A percentile compares a stretch with the other conserved stretches of the same genome.
Evolutionary conservation across 164 flowering plant species (phyloP).

Genomic region (Magnolia changhungtana): DNA sequence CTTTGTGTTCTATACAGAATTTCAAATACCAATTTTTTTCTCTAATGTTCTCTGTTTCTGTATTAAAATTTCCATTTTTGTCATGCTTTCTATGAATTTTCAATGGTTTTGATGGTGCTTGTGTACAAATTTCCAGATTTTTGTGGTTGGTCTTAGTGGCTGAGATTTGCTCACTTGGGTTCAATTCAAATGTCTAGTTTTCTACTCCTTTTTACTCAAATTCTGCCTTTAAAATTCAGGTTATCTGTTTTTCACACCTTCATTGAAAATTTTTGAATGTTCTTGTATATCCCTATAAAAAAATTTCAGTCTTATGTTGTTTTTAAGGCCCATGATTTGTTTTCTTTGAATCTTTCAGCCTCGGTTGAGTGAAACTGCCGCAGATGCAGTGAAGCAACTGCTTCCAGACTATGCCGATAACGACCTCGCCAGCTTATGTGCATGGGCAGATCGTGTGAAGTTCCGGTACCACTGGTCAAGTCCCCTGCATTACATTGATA

Average conservation of each 20-base stretch:
- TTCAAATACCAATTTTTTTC: neutral
- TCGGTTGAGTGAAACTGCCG: slow-evolving; percentile 58
- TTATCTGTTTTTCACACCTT: neutral
- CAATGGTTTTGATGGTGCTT: no score
- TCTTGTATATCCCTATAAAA: neutral
- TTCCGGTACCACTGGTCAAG: slow-evolving; percentile 76
- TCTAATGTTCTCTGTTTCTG: neutral
- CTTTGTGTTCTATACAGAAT: neutral
- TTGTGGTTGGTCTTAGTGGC: neutral
- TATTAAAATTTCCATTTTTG: neutral
- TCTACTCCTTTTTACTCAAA: neutral
- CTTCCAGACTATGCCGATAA: slow-evolving; percentile 56
- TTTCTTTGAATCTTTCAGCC: slow-evolving; percentile 28
- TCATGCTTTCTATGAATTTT: no score
- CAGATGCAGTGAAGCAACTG: slow-evolving; percentile 56
- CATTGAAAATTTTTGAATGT: neutral
- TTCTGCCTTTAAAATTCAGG: neutral
- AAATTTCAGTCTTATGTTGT: no score
- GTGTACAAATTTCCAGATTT: neutral
- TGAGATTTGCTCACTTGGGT: neutral
- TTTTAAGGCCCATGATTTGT: neutral
- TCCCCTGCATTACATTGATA: slow-evolving; percentile 73
- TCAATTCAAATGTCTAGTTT: neutral
- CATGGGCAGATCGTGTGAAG: slow-evolving; percentile 81
- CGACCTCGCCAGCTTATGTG: slow-evolving; percentile 62